phyloP scores from a whole-genome alignment of 305 asterid species.

The Plantago coronopus region DNA sequence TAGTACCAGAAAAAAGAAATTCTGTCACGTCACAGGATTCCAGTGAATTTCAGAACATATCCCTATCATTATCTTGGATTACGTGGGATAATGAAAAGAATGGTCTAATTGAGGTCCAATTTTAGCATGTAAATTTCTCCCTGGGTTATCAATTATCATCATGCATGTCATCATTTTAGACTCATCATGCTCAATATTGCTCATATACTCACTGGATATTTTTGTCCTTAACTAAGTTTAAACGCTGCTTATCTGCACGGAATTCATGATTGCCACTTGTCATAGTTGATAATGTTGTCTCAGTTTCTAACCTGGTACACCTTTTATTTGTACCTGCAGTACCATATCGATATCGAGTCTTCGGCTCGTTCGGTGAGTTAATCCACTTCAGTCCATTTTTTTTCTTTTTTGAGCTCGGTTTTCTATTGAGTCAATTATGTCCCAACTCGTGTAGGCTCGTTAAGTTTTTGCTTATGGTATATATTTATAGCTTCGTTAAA shows the following conservation, averaged over 20 bases:
- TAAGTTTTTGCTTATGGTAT: too few relatives aligned
- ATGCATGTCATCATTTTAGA: constrained; percentile 3
- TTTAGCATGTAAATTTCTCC: neutral
- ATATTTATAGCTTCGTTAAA: too few relatives aligned
- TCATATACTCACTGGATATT: neutral
- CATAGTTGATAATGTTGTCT: neutral
- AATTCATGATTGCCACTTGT: constrained; percentile 1
- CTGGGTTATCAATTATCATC: neutral
- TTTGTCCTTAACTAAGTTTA: neutral
- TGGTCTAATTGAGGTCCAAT: constrained; percentile 26
- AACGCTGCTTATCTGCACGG: neutral
- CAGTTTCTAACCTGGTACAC: neutral
- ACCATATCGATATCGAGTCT: too few relatives aligned
- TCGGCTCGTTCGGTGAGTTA: too few relatives aligned
- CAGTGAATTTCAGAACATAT: constrained; percentile 20
- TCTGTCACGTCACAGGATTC: constrained; percentile 32
- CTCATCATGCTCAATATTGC: neutral
- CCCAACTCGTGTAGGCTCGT: too few relatives aligned
- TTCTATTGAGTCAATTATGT: too few relatives aligned
- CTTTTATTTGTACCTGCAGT: too few relatives aligned
- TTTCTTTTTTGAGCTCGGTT: too few relatives aligned
- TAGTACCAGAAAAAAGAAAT: neutral
- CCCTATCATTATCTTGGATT: constrained; percentile 26
- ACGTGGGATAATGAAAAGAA: neutral
- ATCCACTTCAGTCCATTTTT: too few relatives aligned